Conservation (phyloP, 2,329 filamentous ascomycete genomes). For the Fusarium domesticum region DNA sequence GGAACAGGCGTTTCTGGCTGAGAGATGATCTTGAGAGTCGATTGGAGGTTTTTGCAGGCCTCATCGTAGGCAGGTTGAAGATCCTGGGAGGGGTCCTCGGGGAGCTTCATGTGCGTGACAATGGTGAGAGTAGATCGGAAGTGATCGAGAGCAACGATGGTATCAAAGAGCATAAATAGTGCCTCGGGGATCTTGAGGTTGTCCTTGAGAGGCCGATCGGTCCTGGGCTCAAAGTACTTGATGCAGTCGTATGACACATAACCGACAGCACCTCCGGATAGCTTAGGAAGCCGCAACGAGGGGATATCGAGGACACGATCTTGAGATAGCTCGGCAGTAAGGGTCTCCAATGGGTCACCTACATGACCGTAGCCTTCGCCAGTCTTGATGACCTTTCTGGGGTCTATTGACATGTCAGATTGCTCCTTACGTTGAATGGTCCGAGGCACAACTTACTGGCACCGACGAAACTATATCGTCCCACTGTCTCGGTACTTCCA, state of each 20-base stretch:
- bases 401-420: constrained; percentile 41
- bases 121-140: constrained; percentile 93
- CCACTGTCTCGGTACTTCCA: constrained; percentile 75
- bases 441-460: constrained; percentile 40
- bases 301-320: constrained; percentile 81
- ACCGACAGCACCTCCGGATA: constrained; percentile 90
- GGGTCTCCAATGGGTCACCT: constrained; percentile 76
- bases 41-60: constrained; percentile 58
- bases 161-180: constrained; percentile 95
- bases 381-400: constrained; percentile 77
- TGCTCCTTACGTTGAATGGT: background rate
- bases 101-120: constrained; percentile 82
- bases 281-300: constrained; percentile 74
- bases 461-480: constrained; percentile 92
- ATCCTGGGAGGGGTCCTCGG: constrained; percentile 46
- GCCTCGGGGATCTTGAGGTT: constrained; percentile 86
- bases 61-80: constrained; percentile 48
- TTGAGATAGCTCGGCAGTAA: constrained; percentile 76
- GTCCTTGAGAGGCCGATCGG: constrained; percentile 84
- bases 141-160: constrained; percentile 89
- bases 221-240: constrained; percentile 96
- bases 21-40: constrained; percentile 68
- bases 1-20: constrained; percentile 74
- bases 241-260: constrained; percentile 98
- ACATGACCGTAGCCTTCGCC: constrained; percentile 83